Base-by-base conservation (phyloP, 371 early-diverging fungal genomes). In the Mortierella sp. region DNA sequence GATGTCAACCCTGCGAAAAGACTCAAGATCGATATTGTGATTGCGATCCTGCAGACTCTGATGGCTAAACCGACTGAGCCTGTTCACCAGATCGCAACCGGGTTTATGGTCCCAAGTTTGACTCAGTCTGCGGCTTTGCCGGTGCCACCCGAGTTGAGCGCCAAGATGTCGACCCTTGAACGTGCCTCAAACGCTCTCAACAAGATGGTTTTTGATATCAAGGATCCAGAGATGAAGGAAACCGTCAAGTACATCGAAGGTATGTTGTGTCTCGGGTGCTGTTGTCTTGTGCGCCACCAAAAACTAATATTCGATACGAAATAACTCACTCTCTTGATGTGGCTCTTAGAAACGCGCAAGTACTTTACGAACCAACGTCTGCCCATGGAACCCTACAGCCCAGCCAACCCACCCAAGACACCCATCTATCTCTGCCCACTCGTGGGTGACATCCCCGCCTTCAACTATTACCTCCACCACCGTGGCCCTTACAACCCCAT, bases 361-460 rank as follows among this genome's bases (percentile, higher is more conserved):
- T 78, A 68, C 46, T 78, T 78, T 51, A 70, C 70, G 32, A 74
- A 32, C 38, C 65, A 75, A 35, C 65, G 65, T 32, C 48, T 27
- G 68, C 75, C 49, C 14, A 32, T 49, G 75, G 75, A 75, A 49
- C 65, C 65, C 21, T 65, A 65, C 38, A 65, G 65, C 16, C 35
- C 63, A 6, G 65, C 72, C 8, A 82, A 82, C 70, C 80, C 77
- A 16, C 87, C 87, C 27, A 86, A 74, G 35, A 86, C 87, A 0
- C 87, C 87, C 1, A 82, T 86, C 14, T 86, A 79, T 51, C 82
- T 86, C 1, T 86, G 87, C 38, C 82, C 82, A 32, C 77, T 86
- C 35, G 87, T 86, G 11, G 87, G 87, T 0, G 87, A 86, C 24
- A 29, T 82, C 56, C 63, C 77, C 1, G 87, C 80, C 35, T 46